Percentiles rank a stretch among this genome's conserved stretches.
Conservation (phyloP, 1,284 basidiomycete species). For the Grifola frondosa region DNA sequence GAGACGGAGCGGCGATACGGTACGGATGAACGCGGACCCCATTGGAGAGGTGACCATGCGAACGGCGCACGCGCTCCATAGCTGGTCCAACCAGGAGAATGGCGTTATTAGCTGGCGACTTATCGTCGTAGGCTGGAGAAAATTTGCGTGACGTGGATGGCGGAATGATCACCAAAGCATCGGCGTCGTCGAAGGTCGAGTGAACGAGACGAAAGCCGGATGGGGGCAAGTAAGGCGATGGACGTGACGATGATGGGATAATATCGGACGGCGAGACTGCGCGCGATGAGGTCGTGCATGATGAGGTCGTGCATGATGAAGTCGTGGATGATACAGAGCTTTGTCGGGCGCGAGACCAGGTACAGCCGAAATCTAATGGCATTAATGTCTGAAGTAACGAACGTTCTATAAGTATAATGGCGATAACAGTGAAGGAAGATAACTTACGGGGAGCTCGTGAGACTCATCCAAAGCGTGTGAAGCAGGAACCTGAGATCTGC, state of each 20-base stretch:
- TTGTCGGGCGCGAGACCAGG: conserved; percentile 27
- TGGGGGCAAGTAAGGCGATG: conserved; percentile 13
- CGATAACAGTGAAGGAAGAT: neutral
- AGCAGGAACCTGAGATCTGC: conserved; percentile 7
- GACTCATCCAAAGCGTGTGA: conserved; percentile 12
- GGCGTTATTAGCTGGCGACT: conserved; percentile 23
- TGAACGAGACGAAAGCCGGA: conserved; percentile 46
- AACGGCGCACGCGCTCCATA: conserved; percentile 34
- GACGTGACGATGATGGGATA: conserved; percentile 18
- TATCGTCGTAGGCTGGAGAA: conserved; percentile 33
- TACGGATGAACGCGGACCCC: conserved; percentile 57
- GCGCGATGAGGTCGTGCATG: conserved; percentile 22
- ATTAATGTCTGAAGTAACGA: conserved; percentile 7
- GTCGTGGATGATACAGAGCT: conserved; percentile 33
- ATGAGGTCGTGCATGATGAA: conserved; percentile 23
- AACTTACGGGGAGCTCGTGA: conserved; percentile 21
- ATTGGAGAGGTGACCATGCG: conserved; percentile 40
- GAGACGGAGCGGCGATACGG: too few species aligned
- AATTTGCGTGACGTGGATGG: conserved; percentile 15
- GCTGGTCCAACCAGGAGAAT: conserved; percentile 48
- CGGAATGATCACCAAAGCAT: conserved; percentile 18
- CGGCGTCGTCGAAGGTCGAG: conserved; percentile 26
- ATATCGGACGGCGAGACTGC: conserved; percentile 20
- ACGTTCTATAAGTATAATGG: neutral
- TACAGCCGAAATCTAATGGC: conserved; percentile 13